Base-by-base conservation (phyloP, 139 green algal genomes). In the Edaphochlamys debaryana region DNA sequence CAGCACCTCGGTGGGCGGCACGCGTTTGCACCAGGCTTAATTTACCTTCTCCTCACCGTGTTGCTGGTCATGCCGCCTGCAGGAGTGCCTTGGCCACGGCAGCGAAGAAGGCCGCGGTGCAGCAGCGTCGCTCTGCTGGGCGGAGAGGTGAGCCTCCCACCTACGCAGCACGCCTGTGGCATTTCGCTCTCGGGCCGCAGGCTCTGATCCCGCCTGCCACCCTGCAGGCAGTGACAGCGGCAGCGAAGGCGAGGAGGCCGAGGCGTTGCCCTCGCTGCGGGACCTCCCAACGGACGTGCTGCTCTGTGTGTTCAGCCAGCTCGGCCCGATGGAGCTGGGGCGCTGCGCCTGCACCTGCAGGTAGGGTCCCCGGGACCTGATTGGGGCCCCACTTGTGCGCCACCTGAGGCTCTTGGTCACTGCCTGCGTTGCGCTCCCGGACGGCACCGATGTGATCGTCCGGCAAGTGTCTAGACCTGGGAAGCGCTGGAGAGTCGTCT, bases 251-350 rank as follows among this genome's bases (percentile, higher is more conserved):
- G 71, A 32, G 17, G 75, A 60, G 41, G 40, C 0, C 2, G 60
- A 36, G 17, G 30, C 60, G 30, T 17, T 42, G 58, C 30, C 62
- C 4, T 68, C 76, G 4, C 63, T 84, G 34, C 27, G 56, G 6
- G 68, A 76, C 69, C 69, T 86, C n/a, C 80, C 80, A 2, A 3
- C n/a, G 32, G 80, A 79, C 40, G 80, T 86, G 58, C 25, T 86
- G 13, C 69, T 74, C n/a, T 13, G 34, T 25, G 69, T 86, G 8
- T 68, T 86, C 13, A n/a, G 15, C 0, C 36, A 67, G 30, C 34
- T 86, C 58, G 80, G 60, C n/a, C 80, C 80, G 1, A 34, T 79
- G 32, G 60, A 79, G 58, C 69, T 79, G 56, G 56, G 32, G 32
- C 69, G 69, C 23, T 76, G 68, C 41, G 42, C 41, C 4, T 86